Conservation (phyloP, 805 yeast genomes). For the Millerago galiae region DNA sequence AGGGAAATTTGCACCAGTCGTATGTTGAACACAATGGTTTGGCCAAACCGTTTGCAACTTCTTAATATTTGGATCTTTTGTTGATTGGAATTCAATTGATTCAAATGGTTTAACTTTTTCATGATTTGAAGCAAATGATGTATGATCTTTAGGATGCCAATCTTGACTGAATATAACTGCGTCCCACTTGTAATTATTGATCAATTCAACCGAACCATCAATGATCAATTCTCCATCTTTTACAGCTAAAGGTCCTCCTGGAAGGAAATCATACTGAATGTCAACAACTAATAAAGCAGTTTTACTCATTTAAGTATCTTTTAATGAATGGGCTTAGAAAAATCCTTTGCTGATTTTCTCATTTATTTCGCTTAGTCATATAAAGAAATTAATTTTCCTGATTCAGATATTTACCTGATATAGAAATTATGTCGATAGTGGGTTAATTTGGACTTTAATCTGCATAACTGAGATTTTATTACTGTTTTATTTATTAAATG, state of each 20-base stretch:
- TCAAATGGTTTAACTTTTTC: constrained; percentile 43
- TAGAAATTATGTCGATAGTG: too few species aligned
- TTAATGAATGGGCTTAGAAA: not conserved
- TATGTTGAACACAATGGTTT: constrained; percentile 75
- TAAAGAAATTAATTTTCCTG: too few species aligned
- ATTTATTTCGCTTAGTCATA: not conserved
- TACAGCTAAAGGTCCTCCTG: constrained; percentile 79
- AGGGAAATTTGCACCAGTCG: constrained; percentile 62
- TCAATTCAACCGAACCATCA: constrained; percentile 41
- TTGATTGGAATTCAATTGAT: constrained; percentile 42
- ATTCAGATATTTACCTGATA: too few species aligned
- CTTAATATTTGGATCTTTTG: constrained; percentile 29
- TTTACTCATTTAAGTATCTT: constrained; percentile 9
- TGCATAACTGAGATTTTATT: too few species aligned
- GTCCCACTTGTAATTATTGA: constrained; percentile 48
- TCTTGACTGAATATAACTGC: constrained; percentile 71
- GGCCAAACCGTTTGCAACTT: constrained; percentile 70
- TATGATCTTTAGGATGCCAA: constrained; percentile 80
- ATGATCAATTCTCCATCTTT: constrained; percentile 54
- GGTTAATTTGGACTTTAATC: too few species aligned
- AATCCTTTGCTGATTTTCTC: not conserved
- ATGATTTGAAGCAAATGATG: constrained; percentile 76
- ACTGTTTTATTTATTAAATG: too few species aligned
- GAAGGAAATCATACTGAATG: constrained; percentile 81
- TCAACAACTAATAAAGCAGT: constrained; percentile 72